Evolutionary conservation across 1,284 basidiomycete species (phyloP), one percentile per base, ranked within the genome.

Genomic region (Rhodotorula sp.): DNA sequence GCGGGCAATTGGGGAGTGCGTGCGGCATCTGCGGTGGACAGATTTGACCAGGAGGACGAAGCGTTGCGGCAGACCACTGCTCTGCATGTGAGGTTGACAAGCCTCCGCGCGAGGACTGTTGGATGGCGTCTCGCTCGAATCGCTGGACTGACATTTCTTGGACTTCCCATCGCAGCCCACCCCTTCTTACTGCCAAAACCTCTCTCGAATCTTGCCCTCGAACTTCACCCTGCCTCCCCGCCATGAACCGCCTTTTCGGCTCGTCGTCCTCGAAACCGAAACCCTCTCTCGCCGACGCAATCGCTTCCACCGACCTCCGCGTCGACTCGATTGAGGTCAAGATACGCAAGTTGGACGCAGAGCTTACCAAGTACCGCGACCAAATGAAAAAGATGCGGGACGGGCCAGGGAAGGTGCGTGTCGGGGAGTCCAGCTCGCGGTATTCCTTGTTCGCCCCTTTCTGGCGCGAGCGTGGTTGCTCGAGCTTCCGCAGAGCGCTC

Each of bases 301-400:
- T 99, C 77, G 81, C 86, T 53, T 89, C 92, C 88, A 98, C 94
- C 79, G 96, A 99, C 80, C 81, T 86, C 1, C 87, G 96, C 56
- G 87, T 94, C 78, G 89, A 89, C 59, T 88, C 89, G 15, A 92
- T 98, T 75, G 93, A 99, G 80, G 94, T 97, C 79, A 99, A 99
- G 85, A 85, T 99, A 76, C 91, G 90, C 82, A 98, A 99, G 80
- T 86, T 99, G 31, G 95, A 99, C 79, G 92, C 89, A 9, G 96
- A 99, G 79, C 86, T 99, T 44, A 85, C 84, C 52, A 85, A 91
- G 64, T 99, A 97, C 83, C 94, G 95, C 81, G 92, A 94, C 69
- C 95, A 98, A 82, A 94, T 99, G 92, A 87, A 88, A 78, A 95
- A 94, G 81, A 85, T 99, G 80, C 85, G 92, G 37, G 90, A 89